Conservation (phyloP, 495 filamentous ascomycete genomes). For the Tuber brumale region DNA sequence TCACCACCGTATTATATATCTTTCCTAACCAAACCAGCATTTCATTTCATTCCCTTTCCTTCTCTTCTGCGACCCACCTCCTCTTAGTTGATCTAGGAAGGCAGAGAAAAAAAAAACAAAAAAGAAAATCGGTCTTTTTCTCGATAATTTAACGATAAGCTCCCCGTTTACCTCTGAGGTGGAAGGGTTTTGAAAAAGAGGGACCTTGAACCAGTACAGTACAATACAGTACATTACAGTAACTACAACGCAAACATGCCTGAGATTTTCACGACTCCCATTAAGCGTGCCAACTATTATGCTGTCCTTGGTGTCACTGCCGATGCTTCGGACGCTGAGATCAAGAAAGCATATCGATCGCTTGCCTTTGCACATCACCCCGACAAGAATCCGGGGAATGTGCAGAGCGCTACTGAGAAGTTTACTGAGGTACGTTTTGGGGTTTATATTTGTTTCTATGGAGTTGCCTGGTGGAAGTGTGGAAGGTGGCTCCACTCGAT, state of each 20-base stretch:
- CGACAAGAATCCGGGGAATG: conserved; percentile 37
- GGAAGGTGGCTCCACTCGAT: background rate
- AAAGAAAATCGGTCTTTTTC: background rate
- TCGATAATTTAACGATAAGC: conserved; percentile 1
- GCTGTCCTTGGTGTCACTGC: conserved; percentile 26
- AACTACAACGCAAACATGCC: conserved; percentile 5
- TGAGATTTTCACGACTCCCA: background rate
- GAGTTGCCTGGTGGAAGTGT: background rate
- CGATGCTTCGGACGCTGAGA: conserved; percentile 32
- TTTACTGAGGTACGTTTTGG: conserved; percentile 41
- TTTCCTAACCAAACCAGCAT: conserved; percentile 2
- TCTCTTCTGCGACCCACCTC: background rate
- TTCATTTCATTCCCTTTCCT: background rate
- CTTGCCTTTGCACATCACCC: conserved; percentile 40
- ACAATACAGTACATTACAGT: background rate
- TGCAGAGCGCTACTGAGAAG: conserved; percentile 31
- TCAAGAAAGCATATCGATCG: conserved; percentile 36
- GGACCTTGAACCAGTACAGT: conserved; percentile 1
- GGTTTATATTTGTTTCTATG: background rate
- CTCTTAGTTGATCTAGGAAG: conserved; percentile 5
- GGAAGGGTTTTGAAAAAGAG: conserved; percentile 1
- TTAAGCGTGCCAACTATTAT: conserved; percentile 21
- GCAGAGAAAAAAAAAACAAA: background rate
- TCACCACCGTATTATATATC: background rate
- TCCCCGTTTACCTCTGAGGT: background rate